These are phyloP conservation scores for Candida orba DNA, from an alignment of 805 yeast species.

Conservation along the genomic window DNA sequence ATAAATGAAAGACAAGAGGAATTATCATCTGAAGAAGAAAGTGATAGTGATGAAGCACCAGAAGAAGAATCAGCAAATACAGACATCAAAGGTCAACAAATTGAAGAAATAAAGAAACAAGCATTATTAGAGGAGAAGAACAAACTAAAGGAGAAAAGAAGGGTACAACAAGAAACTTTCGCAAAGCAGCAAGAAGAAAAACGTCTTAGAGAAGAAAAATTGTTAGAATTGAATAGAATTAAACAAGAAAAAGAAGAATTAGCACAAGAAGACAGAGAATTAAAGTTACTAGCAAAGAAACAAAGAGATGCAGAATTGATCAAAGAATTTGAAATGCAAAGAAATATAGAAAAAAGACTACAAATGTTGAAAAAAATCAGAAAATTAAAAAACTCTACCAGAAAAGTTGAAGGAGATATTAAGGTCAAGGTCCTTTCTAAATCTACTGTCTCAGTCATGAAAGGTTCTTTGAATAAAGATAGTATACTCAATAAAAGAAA, in stretches of 20 bases:
- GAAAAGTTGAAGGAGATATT: constrained; percentile 19
- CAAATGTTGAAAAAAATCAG: constrained; percentile 10
- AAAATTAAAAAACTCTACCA: constrained; percentile 7
- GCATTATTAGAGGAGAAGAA: constrained; percentile 21
- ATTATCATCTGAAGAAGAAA: constrained; percentile 13
- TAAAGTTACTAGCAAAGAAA: constrained; percentile 11
- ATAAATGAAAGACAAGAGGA: constrained; percentile 7
- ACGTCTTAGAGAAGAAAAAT: constrained; percentile 14
- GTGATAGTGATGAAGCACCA: constrained; percentile 38
- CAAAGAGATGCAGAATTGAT: constrained; percentile 16
- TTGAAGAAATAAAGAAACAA: constrained; percentile 22
- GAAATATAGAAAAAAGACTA: constrained; percentile 11
- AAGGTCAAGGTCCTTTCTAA: constrained; percentile 16
- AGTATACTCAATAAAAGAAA: constrained; percentile 20
- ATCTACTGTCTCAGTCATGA: constrained; percentile 4
- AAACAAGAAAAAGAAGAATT: constrained; percentile 17
- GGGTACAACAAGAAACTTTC: constrained; percentile 18
- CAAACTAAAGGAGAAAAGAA: constrained; percentile 23
- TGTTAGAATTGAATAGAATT: constrained; percentile 14
- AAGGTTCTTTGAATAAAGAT: constrained; percentile 13
- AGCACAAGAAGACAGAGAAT: constrained; percentile 8
- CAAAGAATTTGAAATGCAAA: constrained; percentile 11
- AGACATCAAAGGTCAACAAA: constrained; percentile 19
- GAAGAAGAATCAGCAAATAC: constrained; percentile 36
- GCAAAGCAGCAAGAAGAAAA: constrained; percentile 20